A percentile compares a stretch with the other conserved stretches of the same genome.
These are phyloP conservation scores for Cladorrhinum sp. DNA, from an alignment of 2,329 filamentous ascomycete species.

Conservation along the genomic window DNA sequence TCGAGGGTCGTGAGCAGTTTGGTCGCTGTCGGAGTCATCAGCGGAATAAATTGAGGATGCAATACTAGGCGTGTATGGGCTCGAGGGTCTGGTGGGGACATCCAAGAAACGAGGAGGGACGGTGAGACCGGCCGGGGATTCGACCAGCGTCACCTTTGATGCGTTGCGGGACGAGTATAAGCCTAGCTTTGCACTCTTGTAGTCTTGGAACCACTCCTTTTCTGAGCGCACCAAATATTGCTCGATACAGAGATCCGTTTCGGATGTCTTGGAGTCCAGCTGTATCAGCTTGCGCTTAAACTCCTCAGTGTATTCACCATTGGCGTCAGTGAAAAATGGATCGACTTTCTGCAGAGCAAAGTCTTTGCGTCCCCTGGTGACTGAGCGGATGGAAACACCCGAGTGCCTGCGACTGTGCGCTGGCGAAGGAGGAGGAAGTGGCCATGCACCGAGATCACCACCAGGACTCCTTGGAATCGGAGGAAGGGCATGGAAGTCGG, in stretches of 20 bases:
- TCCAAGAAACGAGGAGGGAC: conserved; percentile 12
- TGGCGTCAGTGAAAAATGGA: conserved; percentile 63
- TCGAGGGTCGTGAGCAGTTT: not conserved
- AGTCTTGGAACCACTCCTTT: conserved; percentile 61
- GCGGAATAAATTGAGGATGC: conserved; percentile 14
- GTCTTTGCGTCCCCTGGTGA: conserved; percentile 59
- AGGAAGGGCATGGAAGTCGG: conserved; percentile 2
- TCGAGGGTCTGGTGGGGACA: conserved; percentile 10
- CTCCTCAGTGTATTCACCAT: conserved; percentile 55
- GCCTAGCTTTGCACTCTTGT: conserved; percentile 55
- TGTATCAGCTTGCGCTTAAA: conserved; percentile 55
- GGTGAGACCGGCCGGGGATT: conserved; percentile 7
- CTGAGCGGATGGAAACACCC: conserved; percentile 51
- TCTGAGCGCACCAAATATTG: conserved; percentile 61
- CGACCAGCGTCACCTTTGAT: conserved; percentile 24
- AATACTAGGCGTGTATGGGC: conserved; percentile 16
- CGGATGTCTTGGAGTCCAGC: conserved; percentile 53
- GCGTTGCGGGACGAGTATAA: conserved; percentile 37
- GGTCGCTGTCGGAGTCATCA: conserved; percentile 5
- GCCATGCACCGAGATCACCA: conserved; percentile 6
- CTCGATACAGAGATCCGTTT: conserved; percentile 59
- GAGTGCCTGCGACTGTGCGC: conserved; percentile 37
- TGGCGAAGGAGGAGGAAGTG: conserved; percentile 14
- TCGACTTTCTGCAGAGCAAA: conserved; percentile 63
- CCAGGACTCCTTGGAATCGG: conserved; percentile 6